phyloP scores from a whole-genome alignment of 495 filamentous ascomycete genomes.

The Xylaria curta region DNA sequence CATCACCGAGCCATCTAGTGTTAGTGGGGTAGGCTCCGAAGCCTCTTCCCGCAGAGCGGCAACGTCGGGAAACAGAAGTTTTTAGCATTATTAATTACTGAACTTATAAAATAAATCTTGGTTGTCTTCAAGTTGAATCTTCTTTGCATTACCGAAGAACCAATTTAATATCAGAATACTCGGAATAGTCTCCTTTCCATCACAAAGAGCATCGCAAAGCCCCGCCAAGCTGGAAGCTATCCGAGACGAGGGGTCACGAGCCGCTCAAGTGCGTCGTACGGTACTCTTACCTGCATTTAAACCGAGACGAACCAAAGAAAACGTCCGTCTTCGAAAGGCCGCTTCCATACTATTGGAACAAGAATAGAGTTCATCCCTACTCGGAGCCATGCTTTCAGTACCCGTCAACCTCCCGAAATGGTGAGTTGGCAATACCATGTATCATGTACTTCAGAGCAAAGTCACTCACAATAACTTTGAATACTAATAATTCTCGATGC shows the following conservation, averaged over 20 bases:
- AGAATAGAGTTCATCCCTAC: not conserved
- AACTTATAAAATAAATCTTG: not conserved
- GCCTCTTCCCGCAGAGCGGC: not conserved
- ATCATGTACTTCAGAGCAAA: not conserved
- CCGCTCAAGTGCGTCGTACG: conserved; percentile 1
- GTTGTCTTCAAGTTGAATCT: not conserved
- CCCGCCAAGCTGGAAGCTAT: not conserved
- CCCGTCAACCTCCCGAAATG: conserved; percentile 87
- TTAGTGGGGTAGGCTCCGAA: conserved; percentile 7
- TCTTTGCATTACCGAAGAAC: not conserved
- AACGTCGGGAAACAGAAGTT: conserved; percentile 6
- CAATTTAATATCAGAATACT: not conserved
- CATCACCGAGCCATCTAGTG: not conserved
- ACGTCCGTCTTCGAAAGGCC: not conserved
- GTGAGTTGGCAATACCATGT: conserved; percentile 50
- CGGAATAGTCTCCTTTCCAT: not conserved
- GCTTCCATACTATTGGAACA: not conserved
- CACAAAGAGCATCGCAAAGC: too few relatives aligned
- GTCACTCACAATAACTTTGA: not conserved
- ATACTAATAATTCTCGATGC: not conserved
- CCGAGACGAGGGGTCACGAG: conserved; percentile 17
- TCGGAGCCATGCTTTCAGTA: conserved; percentile 50
- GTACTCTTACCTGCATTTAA: not conserved
- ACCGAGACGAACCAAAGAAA: not conserved
- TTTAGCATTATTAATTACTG: not conserved